Conservation (phyloP, 176 grass and related monocot species). For the Oryza glaberrima region DNA sequence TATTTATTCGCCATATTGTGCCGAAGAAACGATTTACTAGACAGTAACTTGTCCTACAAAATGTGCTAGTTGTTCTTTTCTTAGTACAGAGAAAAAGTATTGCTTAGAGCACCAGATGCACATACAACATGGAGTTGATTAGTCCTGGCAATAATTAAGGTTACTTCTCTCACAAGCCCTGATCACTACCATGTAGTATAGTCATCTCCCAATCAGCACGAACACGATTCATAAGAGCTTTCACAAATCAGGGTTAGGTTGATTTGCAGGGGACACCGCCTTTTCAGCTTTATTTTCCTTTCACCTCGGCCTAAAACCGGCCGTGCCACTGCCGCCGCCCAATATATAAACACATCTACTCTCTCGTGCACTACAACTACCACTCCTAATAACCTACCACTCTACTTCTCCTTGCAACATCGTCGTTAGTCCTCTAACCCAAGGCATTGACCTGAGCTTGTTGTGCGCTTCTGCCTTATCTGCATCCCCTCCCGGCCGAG, state of each 20-base stretch:
- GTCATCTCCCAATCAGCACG: background rate
- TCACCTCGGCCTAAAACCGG: background rate
- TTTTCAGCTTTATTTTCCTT: background rate
- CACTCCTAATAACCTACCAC: background rate
- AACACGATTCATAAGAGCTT: background rate
- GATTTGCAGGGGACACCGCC: background rate
- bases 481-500: background rate
- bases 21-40: background rate
- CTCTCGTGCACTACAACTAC: slow-evolving; percentile 9
- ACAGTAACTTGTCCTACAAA: background rate
- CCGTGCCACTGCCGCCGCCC: background rate
- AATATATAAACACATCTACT: slow-evolving; percentile 43
- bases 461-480: slow-evolving; percentile 8
- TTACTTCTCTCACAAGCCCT: background rate
- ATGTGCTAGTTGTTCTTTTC: background rate
- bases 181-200: background rate
- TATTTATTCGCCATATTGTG: background rate
- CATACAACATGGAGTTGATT: background rate
- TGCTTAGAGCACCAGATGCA: slow-evolving; percentile 3
- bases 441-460: slow-evolving; percentile 20
- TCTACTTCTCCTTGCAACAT: background rate
- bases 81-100: background rate
- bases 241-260: slow-evolving; percentile 6
- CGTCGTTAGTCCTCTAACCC: slow-evolving; percentile 9
- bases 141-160: background rate